Conservation (phyloP, 1,284 basidiomycete genomes). For the Lignosus rhinocerotis region DNA sequence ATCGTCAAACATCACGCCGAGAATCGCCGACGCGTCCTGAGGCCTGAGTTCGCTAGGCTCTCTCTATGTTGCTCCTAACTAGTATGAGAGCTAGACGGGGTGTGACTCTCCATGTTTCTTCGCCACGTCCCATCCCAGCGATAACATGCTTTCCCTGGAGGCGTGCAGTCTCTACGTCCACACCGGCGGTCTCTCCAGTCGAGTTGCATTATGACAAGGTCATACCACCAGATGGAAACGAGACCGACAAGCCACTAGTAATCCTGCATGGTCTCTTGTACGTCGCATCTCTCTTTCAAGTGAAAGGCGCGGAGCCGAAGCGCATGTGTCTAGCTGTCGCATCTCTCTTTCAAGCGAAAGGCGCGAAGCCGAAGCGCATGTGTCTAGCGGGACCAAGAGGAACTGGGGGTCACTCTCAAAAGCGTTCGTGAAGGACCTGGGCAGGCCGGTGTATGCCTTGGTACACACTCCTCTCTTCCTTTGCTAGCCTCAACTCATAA, state of each 20-base stretch:
- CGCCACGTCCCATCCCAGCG: not conserved
- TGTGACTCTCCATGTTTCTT: not conserved
- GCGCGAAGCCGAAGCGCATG: not conserved
- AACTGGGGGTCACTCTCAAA: conserved; percentile 79
- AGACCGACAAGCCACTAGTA: conserved; percentile 49
- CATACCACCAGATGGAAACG: conserved; percentile 41
- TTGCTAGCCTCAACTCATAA: not conserved
- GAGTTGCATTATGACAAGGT: conserved; percentile 45
- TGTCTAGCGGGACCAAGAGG: conserved; percentile 70
- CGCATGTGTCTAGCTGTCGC: conserved; percentile 41
- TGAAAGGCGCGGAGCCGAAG: not conserved
- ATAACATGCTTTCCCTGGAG: not conserved
- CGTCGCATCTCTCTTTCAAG: conserved; percentile 26
- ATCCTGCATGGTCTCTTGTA: conserved; percentile 73
- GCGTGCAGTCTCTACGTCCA: not conserved
- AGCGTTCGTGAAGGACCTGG: conserved; percentile 56
- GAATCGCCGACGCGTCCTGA: not conserved
- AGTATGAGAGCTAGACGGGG: not conserved
- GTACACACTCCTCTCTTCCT: conserved; percentile 48
- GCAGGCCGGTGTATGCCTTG: conserved; percentile 71
- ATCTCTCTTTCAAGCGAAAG: not conserved
- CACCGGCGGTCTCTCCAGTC: conserved; percentile 30
- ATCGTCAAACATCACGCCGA: not conserved
- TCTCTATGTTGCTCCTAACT: not conserved
- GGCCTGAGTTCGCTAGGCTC: not conserved